These are phyloP conservation scores for Pseudocercospora musae DNA, from an alignment of 2,329 filamentous ascomycete genomes.

Conservation along the genomic window DNA sequence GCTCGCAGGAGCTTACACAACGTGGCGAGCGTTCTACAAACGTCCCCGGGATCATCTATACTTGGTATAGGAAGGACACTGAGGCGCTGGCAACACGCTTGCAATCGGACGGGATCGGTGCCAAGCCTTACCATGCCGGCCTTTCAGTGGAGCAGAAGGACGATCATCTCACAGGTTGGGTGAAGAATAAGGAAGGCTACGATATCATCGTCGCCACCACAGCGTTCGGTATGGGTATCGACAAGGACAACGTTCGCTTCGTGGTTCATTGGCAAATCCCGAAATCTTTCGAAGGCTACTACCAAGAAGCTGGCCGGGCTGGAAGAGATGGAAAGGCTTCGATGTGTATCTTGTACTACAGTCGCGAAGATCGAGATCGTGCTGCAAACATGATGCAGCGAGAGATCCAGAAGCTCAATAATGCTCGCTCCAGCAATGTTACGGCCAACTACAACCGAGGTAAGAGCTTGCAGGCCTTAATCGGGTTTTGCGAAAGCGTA, in stretches of 20 bases:
- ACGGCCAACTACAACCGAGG: conserved; percentile 41
- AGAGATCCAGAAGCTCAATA: conserved; percentile 37
- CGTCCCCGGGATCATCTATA: conserved; percentile 77
- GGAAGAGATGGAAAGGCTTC: conserved; percentile 85
- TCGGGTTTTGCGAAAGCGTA: conserved; percentile 78
- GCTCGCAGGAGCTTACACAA: conserved; percentile 57
- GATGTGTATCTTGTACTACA: conserved; percentile 87
- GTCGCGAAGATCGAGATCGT: conserved; percentile 77
- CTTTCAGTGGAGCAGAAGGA: conserved; percentile 65
- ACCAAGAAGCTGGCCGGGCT: conserved; percentile 90
- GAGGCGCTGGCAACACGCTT: conserved; percentile 66
- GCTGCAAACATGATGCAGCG: conserved; percentile 55
- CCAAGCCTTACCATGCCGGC: conserved; percentile 69
- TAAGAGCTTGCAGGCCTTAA: conserved; percentile 54
- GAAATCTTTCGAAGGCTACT: conserved; percentile 93
- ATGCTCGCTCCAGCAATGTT: conserved; percentile 33
- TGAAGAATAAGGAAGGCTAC: conserved; percentile 70
- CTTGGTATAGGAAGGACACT: conserved; percentile 70
- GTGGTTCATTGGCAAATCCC: conserved; percentile 93
- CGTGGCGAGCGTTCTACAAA: conserved; percentile 55
- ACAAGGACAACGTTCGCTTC: conserved; percentile 91
- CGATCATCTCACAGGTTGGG: conserved; percentile 68
- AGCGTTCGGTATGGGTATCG: conserved; percentile 96
- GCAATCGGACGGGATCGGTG: conserved; percentile 66
- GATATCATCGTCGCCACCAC: conserved; percentile 94